These are phyloP conservation scores for Dactylellina leptospora DNA, from an alignment of 2,329 filamentous ascomycete species.

Conservation along the genomic window DNA sequence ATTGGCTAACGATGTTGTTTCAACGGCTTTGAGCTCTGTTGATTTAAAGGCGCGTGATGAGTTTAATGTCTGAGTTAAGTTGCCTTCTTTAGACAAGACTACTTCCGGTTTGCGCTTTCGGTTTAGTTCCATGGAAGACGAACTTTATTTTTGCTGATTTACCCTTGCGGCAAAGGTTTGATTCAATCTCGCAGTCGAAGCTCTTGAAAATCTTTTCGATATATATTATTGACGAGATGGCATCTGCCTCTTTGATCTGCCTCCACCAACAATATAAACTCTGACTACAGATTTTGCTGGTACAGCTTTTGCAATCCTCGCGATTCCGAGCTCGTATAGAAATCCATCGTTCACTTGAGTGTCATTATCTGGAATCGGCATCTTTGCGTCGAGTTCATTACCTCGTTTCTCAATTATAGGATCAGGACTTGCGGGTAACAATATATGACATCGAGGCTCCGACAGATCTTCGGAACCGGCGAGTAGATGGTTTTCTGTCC, in stretches of 20 bases:
- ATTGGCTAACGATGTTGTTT: conserved; percentile 4
- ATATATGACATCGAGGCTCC: too few species aligned
- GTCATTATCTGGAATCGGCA: neutral
- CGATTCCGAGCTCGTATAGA: conserved; percentile 6
- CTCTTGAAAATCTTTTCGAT: neutral
- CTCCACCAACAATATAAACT: neutral
- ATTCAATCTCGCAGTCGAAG: too few species aligned
- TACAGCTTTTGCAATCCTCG: conserved; percentile 1
- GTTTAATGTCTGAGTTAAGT: conserved; percentile 3
- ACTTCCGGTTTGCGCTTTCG: too few species aligned
- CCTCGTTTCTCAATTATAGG: too few species aligned
- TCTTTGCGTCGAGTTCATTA: too few species aligned
- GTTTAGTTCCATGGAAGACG: too few species aligned
- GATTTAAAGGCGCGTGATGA: neutral
- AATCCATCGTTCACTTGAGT: neutral
- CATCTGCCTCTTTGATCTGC: neutral
- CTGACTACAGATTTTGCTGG: neutral
- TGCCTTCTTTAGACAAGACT: too few species aligned
- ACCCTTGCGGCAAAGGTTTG: too few species aligned
- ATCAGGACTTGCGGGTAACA: too few species aligned
- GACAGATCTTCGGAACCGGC: too few species aligned
- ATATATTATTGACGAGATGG: neutral
- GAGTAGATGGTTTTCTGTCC: too few species aligned
- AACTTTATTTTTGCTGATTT: too few species aligned
- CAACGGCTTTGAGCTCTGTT: neutral